These are phyloP conservation scores for Beauveria bassiana DNA, from an alignment of 2,329 filamentous ascomycete genomes.

Conservation along the genomic window DNA sequence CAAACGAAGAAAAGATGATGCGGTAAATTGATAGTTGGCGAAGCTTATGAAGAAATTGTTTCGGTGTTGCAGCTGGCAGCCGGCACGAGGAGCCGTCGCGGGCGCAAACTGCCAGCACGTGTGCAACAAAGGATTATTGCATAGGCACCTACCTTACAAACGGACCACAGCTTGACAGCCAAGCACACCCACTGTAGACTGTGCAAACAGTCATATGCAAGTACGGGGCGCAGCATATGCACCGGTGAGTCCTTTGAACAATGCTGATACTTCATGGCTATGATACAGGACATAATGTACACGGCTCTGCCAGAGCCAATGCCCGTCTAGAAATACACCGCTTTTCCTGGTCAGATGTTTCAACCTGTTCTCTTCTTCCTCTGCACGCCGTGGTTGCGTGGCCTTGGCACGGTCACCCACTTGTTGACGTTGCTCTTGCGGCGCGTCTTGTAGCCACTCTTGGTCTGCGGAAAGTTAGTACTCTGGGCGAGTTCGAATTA, in stretches of 20 bases:
- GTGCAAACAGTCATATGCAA: background rate
- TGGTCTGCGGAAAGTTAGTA: conserved; percentile 46
- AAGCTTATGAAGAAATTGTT: background rate
- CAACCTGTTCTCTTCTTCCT: conserved; percentile 47
- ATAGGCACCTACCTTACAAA: too few species aligned
- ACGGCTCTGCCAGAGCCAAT: conserved; percentile 9
- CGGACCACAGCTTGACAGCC: background rate
- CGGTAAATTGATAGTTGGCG: background rate
- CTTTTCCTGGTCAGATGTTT: background rate
- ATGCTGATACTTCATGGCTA: conserved; percentile 7
- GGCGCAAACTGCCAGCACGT: background rate
- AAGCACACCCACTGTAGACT: background rate
- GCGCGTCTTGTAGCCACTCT: conserved; percentile 87
- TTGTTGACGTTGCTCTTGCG: conserved; percentile 85
- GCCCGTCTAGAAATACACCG: conserved; percentile 8
- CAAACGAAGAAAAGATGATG: background rate
- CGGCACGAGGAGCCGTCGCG: background rate
- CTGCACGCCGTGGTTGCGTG: conserved; percentile 86
- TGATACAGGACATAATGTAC: conserved; percentile 12
- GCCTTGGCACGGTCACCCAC: conserved; percentile 75
- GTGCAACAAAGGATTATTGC: background rate
- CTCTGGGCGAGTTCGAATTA: background rate
- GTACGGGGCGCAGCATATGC: background rate
- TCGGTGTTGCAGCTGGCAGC: background rate
- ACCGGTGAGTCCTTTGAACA: background rate